phyloP scores from a whole-genome alignment of 768 basidiomycete species.

The Pleurotus ostreatus region DNA sequence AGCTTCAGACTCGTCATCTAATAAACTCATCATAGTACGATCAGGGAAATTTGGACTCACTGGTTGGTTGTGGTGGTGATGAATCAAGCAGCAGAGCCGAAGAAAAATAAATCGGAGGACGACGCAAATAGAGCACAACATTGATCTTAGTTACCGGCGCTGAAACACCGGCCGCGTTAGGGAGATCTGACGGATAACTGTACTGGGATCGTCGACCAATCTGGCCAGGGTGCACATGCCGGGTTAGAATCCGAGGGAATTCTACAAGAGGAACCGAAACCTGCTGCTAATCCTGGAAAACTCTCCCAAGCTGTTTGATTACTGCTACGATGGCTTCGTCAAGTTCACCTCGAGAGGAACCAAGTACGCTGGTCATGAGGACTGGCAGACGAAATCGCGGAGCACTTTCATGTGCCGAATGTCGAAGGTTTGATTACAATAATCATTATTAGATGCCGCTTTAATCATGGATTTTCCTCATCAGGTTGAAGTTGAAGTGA shows the following conservation, averaged over 20 bases:
- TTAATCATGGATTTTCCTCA: conserved; percentile 12
- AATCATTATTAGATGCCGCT: conserved; percentile 7
- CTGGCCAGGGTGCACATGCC: not conserved
- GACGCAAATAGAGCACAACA: conserved; percentile 1
- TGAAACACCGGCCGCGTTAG: not conserved
- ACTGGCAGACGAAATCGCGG: conserved; percentile 43
- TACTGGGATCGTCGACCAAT: not conserved
- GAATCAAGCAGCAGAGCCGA: not conserved
- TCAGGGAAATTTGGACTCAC: conserved; percentile 16
- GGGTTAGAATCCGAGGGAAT: not conserved
- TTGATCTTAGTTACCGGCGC: no score
- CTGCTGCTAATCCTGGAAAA: conserved; percentile 1
- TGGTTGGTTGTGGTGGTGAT: conserved; percentile 14
- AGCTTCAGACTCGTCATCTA: conserved; percentile 82
- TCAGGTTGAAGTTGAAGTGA: conserved; percentile 66
- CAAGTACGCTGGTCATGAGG: conserved; percentile 26
- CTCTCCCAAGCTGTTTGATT: not conserved
- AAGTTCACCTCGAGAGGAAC: not conserved
- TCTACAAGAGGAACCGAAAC: conserved; percentile 2
- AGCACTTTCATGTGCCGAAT: conserved; percentile 65
- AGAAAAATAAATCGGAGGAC: not conserved
- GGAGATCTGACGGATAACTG: not conserved
- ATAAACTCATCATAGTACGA: conserved; percentile 34
- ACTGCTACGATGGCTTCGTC: conserved; percentile 15
- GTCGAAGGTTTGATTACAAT: conserved; percentile 45